Evolutionary conservation across 257 asterid genomes (phyloP).

Genomic region (Solanum sitiens): DNA sequence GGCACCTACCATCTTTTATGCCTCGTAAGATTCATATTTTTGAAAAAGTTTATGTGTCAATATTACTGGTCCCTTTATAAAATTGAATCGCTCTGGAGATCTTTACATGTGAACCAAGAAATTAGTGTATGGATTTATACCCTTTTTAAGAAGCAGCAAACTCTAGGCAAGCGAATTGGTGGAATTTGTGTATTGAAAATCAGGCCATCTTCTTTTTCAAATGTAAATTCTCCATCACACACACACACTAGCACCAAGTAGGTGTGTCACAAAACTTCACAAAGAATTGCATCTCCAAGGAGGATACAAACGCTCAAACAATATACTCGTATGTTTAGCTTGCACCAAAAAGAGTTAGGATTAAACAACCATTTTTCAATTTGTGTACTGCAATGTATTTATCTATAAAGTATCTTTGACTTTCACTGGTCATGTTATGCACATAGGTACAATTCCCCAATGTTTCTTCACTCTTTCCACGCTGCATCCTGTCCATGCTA

Average conservation of each 20-base stretch:
- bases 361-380: neutral
- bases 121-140: neutral
- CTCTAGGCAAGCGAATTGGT: neutral
- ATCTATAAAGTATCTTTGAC: neutral
- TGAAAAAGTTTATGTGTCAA: neutral
- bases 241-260: neutral
- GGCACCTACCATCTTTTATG: constrained; percentile 65
- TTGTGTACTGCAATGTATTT: neutral
- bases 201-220: neutral
- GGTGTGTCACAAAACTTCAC: neutral
- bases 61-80: neutral
- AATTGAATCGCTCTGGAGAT: neutral
- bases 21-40: constrained; percentile 53
- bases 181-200: neutral
- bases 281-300: neutral
- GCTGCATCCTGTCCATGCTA: neutral
- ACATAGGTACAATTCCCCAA: neutral
- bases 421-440: neutral
- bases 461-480: neutral
- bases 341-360: neutral
- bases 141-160: neutral
- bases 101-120: neutral
- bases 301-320: neutral
- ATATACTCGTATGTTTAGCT: neutral
- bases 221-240: neutral